A percentile compares a stretch with the other conserved stretches of the same genome.
phyloP scores from a whole-genome alignment of 2,329 filamentous ascomycete genomes.

The Orbilia javanica region DNA sequence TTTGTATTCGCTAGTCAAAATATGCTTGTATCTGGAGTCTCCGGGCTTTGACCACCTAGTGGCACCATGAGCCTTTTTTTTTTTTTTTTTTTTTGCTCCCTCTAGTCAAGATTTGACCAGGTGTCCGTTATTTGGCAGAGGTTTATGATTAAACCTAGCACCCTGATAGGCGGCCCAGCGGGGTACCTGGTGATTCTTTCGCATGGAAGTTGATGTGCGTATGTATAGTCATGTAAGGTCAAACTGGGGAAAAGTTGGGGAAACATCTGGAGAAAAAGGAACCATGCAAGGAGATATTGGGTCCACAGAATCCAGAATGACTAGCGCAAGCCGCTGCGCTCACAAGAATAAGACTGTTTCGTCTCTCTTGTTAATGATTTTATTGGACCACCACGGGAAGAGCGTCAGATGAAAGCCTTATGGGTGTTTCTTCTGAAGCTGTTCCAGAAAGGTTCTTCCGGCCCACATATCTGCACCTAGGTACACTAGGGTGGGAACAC shows the following conservation, averaged over 20 bases:
- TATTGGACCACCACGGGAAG: conserved; percentile 35
- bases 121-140: conserved; percentile 26
- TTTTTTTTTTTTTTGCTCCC: conserved; percentile 26
- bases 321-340: not conserved
- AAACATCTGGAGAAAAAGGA: conserved; percentile 31
- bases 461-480: conserved; percentile 44
- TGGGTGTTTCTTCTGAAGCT: conserved; percentile 33
- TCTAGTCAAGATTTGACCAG: conserved; percentile 3
- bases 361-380: conserved; percentile 25
- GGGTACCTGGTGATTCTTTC: conserved; percentile 39
- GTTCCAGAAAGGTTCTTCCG: conserved; percentile 58
- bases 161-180: conserved; percentile 45
- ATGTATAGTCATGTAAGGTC: conserved; percentile 5
- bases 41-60: conserved; percentile 47
- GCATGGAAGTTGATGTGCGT: conserved; percentile 3
- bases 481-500: conserved; percentile 20
- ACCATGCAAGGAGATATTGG: conserved; percentile 20
- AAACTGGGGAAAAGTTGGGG: conserved; percentile 54
- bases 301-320: conserved; percentile 1
- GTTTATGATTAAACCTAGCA: conserved; percentile 26
- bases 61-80: conserved; percentile 53
- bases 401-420: conserved; percentile 27
- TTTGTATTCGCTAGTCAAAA: conserved; percentile 52
- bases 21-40: conserved; percentile 28
- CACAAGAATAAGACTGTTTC: conserved; percentile 33